Percentiles rank a stretch among this genome's conserved stretches.
These are phyloP conservation scores for Claviceps monticola DNA, from an alignment of 2,329 filamentous ascomycete species.

Conservation along the genomic window DNA sequence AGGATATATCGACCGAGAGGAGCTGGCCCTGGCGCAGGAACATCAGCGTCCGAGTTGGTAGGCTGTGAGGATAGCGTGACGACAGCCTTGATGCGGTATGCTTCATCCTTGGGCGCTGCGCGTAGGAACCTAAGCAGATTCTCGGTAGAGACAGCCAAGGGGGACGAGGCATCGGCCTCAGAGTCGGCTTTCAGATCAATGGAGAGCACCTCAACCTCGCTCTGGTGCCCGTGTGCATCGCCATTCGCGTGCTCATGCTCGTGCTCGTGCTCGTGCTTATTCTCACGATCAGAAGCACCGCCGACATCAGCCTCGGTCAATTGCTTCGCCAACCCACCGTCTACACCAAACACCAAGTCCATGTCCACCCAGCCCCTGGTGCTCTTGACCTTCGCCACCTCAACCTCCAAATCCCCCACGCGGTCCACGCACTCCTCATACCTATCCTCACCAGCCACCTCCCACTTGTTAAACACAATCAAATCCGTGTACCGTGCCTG, in stretches of 20 bases:
- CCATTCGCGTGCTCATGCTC: neutral
- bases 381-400: constrained; percentile 75
- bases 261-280: neutral
- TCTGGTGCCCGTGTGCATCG: constrained; percentile 34
- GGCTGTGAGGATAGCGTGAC: constrained; percentile 34
- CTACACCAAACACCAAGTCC: constrained; percentile 74
- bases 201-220: constrained; percentile 85
- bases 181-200: constrained; percentile 46
- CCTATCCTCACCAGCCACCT: constrained; percentile 55
- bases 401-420: constrained; percentile 66
- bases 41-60: constrained; percentile 36
- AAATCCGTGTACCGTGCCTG: constrained; percentile 85
- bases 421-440: constrained; percentile 69
- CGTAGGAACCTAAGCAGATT: constrained; percentile 55
- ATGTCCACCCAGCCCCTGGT: constrained; percentile 65
- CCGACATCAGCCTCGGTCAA: constrained; percentile 28
- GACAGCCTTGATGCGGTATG: constrained; percentile 83
- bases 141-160: constrained; percentile 36
- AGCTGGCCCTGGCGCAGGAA: constrained; percentile 18
- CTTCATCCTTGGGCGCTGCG: constrained; percentile 75
- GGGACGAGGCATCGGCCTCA: constrained; percentile 22
- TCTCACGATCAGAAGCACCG: constrained; percentile 2
- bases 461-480: constrained; percentile 91
- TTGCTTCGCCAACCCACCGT: constrained; percentile 57
- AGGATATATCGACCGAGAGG: constrained; percentile 58